Conservation (phyloP, 495 filamentous ascomycete genomes). For the Trichoderma virens region DNA sequence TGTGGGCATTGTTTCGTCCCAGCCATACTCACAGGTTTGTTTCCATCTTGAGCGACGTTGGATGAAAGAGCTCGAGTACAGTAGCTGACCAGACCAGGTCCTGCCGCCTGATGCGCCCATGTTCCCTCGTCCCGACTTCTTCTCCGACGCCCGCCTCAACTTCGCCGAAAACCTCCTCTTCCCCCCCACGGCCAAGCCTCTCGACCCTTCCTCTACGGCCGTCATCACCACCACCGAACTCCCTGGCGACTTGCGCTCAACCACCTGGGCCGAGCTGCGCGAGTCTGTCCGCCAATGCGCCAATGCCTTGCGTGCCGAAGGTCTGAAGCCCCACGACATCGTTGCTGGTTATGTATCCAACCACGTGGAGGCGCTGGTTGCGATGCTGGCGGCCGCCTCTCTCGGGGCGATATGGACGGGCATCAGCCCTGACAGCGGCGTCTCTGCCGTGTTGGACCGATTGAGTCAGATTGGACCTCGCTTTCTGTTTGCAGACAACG, state of each 20-base stretch:
- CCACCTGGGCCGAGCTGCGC: slow-evolving; percentile 72
- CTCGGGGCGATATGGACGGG: slow-evolving; percentile 88
- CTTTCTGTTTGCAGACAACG: slow-evolving; percentile 78
- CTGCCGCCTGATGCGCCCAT: slow-evolving; percentile 57
- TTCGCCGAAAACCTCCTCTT: slow-evolving; percentile 91
- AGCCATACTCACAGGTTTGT: slow-evolving; percentile 51
- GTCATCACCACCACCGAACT: slow-evolving; percentile 67
- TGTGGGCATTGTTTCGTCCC: slow-evolving; percentile 59
- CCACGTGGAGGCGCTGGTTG: slow-evolving; percentile 74
- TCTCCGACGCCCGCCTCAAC: slow-evolving; percentile 68
- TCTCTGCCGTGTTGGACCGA: slow-evolving; percentile 65
- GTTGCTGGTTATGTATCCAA: slow-evolving; percentile 81
- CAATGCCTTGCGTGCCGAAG: slow-evolving; percentile 56
- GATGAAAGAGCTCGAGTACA: not conserved
- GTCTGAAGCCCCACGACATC: slow-evolving; percentile 63
- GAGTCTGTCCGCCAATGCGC: slow-evolving; percentile 68
- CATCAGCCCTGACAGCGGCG: slow-evolving; percentile 77
- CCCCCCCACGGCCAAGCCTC: slow-evolving; percentile 41
- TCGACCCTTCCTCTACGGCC: slow-evolving; percentile 53
- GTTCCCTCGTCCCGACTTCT: slow-evolving; percentile 84
- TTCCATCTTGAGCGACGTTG: not conserved
- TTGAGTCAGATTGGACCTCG: slow-evolving; percentile 73
- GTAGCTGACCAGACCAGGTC: slow-evolving; percentile 42
- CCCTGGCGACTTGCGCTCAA: slow-evolving; percentile 43
- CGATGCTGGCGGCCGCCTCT: slow-evolving; percentile 72